Conservation (phyloP, 2,329 filamentous ascomycete genomes). For the Fusarium luffae region DNA sequence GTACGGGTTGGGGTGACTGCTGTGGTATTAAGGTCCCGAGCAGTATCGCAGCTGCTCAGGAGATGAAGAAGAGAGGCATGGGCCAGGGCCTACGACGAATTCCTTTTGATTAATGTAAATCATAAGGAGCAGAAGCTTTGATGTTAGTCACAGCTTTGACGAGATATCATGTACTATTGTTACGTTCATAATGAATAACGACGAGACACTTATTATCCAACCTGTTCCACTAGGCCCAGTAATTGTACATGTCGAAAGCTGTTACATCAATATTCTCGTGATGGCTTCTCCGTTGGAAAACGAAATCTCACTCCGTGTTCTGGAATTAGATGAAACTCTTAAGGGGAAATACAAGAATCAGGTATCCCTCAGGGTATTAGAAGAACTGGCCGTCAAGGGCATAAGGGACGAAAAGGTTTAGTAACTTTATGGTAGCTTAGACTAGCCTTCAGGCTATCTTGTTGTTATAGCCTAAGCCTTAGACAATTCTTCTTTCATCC, state of each 20-base stretch:
- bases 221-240: neutral
- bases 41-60: slow-evolving; percentile 88
- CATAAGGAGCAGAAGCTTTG: neutral
- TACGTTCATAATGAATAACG: slow-evolving; percentile 8
- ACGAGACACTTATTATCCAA: neutral
- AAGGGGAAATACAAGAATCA: neutral
- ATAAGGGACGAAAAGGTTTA: no score
- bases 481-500: no score
- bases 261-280: neutral
- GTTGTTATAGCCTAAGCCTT: no score
- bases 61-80: slow-evolving; percentile 80
- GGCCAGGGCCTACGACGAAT: slow-evolving; percentile 74
- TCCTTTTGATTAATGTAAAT: slow-evolving; percentile 76
- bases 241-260: neutral
- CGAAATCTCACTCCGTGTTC: no score
- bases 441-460: no score
- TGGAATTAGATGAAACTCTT: no score
- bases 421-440: no score
- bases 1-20: slow-evolving; percentile 89
- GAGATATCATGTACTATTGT: neutral
- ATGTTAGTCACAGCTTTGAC: neutral
- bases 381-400: no score
- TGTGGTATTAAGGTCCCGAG: slow-evolving; percentile 98
- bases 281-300: neutral
- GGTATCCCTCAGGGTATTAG: no score